Conservation (phyloP, 129 eudicot species). For the Deinandra increscens region DNA sequence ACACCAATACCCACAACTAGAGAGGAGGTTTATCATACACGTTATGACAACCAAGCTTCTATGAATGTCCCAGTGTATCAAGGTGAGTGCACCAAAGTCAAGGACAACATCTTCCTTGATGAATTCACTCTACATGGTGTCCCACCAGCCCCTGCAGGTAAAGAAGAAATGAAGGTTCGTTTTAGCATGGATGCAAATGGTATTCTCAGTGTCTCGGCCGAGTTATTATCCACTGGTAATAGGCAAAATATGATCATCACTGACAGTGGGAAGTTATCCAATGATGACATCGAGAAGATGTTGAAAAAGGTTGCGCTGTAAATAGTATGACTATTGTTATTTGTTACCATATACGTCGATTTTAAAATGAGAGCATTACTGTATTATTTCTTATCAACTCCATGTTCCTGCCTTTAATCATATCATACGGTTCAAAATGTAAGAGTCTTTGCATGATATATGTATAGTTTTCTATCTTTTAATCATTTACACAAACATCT, state of each 20-base stretch:
- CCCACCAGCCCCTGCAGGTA: constrained; percentile 5
- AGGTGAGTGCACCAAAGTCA: constrained; percentile 3
- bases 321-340: no score
- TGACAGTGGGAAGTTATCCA: background rate
- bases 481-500: no score
- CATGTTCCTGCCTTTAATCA: no score
- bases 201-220: no score
- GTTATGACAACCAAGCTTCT: no score
- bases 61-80: background rate
- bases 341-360: background rate
- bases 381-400: no score
- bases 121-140: background rate
- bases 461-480: no score
- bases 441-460: no score
- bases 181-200: constrained; percentile 19
- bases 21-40: no score
- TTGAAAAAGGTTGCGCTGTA: background rate
- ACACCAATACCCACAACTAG: no score
- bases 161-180: background rate
- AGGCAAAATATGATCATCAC: background rate
- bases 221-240: no score
- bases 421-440: no score
- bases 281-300: constrained; percentile 4
- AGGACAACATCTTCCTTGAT: constrained; percentile 15
- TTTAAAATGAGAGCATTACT: background rate